phyloP scores from a whole-genome alignment of 768 basidiomycete species.

The Serendipita sp. region DNA sequence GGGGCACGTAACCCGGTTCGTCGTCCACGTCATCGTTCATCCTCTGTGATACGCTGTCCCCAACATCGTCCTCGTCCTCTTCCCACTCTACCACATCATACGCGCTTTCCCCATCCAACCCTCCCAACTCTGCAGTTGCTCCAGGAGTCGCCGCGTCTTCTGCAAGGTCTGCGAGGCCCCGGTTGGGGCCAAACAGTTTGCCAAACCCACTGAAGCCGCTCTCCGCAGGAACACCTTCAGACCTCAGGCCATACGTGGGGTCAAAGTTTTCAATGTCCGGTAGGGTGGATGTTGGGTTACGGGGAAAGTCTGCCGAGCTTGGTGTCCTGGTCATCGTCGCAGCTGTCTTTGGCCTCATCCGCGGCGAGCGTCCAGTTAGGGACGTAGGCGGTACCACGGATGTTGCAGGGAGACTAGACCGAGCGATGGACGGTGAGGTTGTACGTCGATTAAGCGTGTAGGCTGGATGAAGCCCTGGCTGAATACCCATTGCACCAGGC shows the following conservation, averaged over 20 bases:
- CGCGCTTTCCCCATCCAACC: slow-evolving; percentile 12
- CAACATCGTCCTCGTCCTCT: slow-evolving; percentile 25
- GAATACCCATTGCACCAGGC: background rate
- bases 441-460: background rate
- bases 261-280: slow-evolving; percentile 78
- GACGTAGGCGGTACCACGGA: background rate
- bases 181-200: slow-evolving; percentile 34
- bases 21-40: slow-evolving; percentile 46
- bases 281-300: slow-evolving; percentile 23
- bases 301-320: background rate
- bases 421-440: background rate
- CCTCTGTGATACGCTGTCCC: slow-evolving; percentile 23
- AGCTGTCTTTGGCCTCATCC: background rate
- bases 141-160: slow-evolving; percentile 38
- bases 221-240: slow-evolving; percentile 77
- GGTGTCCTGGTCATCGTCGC: background rate
- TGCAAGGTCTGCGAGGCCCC: slow-evolving; percentile 43
- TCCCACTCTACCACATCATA: slow-evolving; percentile 7
- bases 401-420: background rate
- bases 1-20: slow-evolving; percentile 22
- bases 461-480: background rate
- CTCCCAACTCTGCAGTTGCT: slow-evolving; percentile 30
- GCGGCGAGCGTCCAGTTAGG: background rate
- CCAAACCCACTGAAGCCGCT: slow-evolving; percentile 68
- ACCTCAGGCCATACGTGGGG: slow-evolving; percentile 89